These are phyloP conservation scores for Debaryomyces castellii DNA, from an alignment of 805 yeast genomes.

Conservation along the genomic window DNA sequence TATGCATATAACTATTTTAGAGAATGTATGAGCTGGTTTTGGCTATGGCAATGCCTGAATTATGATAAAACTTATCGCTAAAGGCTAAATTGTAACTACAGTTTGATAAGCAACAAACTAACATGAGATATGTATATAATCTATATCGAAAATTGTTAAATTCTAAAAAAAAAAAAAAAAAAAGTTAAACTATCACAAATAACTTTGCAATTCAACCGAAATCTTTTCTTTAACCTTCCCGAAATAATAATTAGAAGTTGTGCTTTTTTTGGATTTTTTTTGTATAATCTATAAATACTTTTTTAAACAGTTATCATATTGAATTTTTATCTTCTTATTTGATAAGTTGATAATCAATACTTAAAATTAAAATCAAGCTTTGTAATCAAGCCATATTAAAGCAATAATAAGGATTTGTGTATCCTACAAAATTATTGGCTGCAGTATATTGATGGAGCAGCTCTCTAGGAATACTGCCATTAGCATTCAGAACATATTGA, in stretches of 20 bases:
- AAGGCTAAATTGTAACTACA: too few species aligned
- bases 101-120: too few species aligned
- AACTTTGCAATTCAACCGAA: neutral
- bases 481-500: slow-evolving; percentile 14
- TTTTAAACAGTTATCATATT: neutral
- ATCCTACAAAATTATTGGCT: slow-evolving; percentile 27
- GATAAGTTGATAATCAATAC: neutral
- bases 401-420: slow-evolving; percentile 37
- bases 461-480: slow-evolving; percentile 6
- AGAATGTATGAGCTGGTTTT: too few species aligned
- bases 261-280: neutral
- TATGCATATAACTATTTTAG: too few species aligned
- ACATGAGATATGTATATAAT: neutral
- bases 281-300: neutral
- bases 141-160: neutral
- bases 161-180: neutral
- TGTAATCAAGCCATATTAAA: slow-evolving; percentile 29
- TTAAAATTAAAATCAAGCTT: neutral
- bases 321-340: neutral
- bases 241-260: neutral
- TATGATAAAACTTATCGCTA: too few species aligned
- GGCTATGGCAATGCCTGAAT: too few species aligned
- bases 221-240: neutral
- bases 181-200: neutral
- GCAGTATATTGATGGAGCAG: slow-evolving; percentile 21